These are phyloP conservation scores for Xylaria bambusicola DNA, from an alignment of 495 filamentous ascomycete genomes.

Conservation along the genomic window DNA sequence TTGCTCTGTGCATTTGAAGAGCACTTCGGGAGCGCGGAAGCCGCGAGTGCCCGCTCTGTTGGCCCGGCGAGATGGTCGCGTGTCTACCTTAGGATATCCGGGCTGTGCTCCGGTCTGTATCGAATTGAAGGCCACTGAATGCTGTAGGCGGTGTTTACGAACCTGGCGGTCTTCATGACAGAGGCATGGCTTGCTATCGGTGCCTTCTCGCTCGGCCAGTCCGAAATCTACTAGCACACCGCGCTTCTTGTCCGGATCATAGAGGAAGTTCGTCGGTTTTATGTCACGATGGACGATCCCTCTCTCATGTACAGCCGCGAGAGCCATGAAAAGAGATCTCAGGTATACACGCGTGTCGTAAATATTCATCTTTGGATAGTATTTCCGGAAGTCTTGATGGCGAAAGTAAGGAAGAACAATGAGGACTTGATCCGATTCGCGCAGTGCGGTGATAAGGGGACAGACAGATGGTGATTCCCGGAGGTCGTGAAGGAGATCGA, in stretches of 20 bases:
- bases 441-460: conserved; percentile 93
- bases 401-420: conserved; percentile 94
- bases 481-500: conserved; percentile 92
- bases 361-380: conserved; percentile 85
- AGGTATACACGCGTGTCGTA: conserved; percentile 87
- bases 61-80: conserved; percentile 80
- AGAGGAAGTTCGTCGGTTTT: conserved; percentile 99
- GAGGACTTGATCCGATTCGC: conserved; percentile 90
- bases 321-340: conserved; percentile 80
- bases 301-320: conserved; percentile 77
- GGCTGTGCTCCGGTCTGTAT: conserved; percentile 51
- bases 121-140: conserved; percentile 41
- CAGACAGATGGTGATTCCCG: conserved; percentile 80
- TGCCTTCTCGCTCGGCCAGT: conserved; percentile 80
- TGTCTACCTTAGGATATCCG: conserved; percentile 84
- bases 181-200: conserved; percentile 71
- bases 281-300: conserved; percentile 94
- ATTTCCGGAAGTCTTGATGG: conserved; percentile 93
- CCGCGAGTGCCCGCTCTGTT: conserved; percentile 96
- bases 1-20: conserved; percentile 96
- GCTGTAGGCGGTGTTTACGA: conserved; percentile 42
- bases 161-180: conserved; percentile 57
- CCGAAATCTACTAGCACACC: conserved; percentile 97
- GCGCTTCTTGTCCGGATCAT: conserved; percentile 75
- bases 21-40: conserved; percentile 93